A percentile compares a stretch with the other conserved stretches of the same genome.
phyloP scores from a whole-genome alignment of 2,329 filamentous ascomycete species.

The Venturia nashicola region DNA sequence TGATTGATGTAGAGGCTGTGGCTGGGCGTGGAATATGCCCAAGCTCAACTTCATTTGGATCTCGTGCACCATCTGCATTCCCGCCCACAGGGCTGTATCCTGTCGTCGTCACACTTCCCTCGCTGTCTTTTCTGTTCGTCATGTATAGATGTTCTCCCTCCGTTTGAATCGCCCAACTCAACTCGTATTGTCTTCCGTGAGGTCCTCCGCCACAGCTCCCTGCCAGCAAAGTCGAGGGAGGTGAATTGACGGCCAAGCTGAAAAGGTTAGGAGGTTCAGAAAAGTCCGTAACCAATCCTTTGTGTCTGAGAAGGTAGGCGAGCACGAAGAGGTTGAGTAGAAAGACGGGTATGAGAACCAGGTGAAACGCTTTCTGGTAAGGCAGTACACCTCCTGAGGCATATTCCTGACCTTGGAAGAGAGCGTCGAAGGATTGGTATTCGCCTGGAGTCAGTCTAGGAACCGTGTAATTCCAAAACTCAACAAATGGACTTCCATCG shows the following conservation, averaged over 20 bases:
- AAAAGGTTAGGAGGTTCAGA: slow-evolving; percentile 69
- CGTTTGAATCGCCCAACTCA: slow-evolving; percentile 34
- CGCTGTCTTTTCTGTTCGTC: slow-evolving; percentile 8
- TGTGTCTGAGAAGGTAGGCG: slow-evolving; percentile 46
- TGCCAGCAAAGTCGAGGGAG: slow-evolving; percentile 36
- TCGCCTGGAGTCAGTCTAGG: slow-evolving; percentile 31
- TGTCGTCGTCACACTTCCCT: neutral
- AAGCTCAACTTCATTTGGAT: slow-evolving; percentile 9
- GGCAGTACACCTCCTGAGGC: slow-evolving; percentile 48
- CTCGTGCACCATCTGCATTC: slow-evolving; percentile 16
- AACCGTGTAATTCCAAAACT: slow-evolving; percentile 30
- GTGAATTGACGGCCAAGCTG: slow-evolving; percentile 55
- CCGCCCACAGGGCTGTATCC: slow-evolving; percentile 11
- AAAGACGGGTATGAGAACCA: slow-evolving; percentile 54
- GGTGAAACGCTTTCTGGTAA: slow-evolving; percentile 57
- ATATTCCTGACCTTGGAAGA: slow-evolving; percentile 54
- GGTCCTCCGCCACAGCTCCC: slow-evolving; percentile 47
- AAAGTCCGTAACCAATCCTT: slow-evolving; percentile 61
- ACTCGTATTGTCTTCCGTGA: slow-evolving; percentile 34
- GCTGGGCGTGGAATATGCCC: slow-evolving; percentile 10
- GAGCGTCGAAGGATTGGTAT: slow-evolving; percentile 50
- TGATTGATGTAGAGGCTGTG: neutral
- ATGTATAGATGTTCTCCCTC: slow-evolving; percentile 42
- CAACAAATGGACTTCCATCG: slow-evolving; percentile 47
- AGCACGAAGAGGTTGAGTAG: slow-evolving; percentile 55